These are phyloP conservation scores for Sungouiozyma ichnusensis DNA, from an alignment of 805 yeast species.

Conservation along the genomic window DNA sequence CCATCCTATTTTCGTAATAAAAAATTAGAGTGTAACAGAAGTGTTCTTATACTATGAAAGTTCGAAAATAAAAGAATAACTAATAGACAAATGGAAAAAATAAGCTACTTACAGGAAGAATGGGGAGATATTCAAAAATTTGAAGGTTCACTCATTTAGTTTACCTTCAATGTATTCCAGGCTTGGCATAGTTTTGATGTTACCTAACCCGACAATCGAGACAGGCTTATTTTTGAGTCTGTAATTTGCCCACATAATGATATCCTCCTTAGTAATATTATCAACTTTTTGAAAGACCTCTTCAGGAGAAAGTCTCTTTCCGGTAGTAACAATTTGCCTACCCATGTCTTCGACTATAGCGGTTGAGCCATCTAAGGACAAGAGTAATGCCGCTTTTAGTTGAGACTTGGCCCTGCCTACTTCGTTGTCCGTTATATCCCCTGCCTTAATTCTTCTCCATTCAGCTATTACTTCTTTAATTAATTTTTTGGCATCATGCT, in stretches of 20 bases:
- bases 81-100: not conserved
- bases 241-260: slow-evolving; percentile 80
- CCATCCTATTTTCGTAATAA: too few species aligned
- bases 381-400: slow-evolving; percentile 79
- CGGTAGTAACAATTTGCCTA: slow-evolving; percentile 92
- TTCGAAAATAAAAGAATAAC: not conserved
- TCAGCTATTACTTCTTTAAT: slow-evolving; percentile 70
- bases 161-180: slow-evolving; percentile 45
- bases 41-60: not conserved
- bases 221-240: slow-evolving; percentile 67
- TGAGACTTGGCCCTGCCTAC: slow-evolving; percentile 92
- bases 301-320: slow-evolving; percentile 42
- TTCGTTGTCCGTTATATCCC: slow-evolving; percentile 71
- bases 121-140: not conserved
- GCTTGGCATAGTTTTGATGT: slow-evolving; percentile 60
- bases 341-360: slow-evolving; percentile 97
- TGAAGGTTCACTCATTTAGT: slow-evolving; percentile 6
- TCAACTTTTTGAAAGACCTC: slow-evolving; percentile 55
- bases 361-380: slow-evolving; percentile 89
- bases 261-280: slow-evolving; percentile 65
- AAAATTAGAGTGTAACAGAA: not conserved
- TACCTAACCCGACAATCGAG: slow-evolving; percentile 88
- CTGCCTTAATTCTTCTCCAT: slow-evolving; percentile 78
- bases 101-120: not conserved
- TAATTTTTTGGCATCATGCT: slow-evolving; percentile 52